Percentiles rank a stretch among this genome's conserved stretches.
Evolutionary conservation across 768 basidiomycete species (phyloP).

Genomic region (Phaeolepiota aurea): DNA sequence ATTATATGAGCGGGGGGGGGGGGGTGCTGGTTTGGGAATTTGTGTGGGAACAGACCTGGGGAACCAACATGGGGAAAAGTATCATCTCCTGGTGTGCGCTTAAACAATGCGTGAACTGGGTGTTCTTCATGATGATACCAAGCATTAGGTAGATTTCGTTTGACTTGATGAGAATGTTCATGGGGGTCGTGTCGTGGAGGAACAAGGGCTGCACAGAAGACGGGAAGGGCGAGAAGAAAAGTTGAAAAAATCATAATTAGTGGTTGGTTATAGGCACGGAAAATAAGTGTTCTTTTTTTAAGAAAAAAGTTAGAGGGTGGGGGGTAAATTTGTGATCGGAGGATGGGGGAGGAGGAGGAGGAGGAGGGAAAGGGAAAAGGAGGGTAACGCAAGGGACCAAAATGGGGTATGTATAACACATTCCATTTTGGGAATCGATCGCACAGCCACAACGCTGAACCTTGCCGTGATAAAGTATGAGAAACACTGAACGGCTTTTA

Average conservation of each 20-base stretch:
- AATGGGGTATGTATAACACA: too few relatives aligned
- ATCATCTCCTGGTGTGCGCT: slow-evolving; percentile 43
- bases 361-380: slow-evolving; percentile 2
- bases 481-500: too few relatives aligned
- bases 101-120: slow-evolving; percentile 55
- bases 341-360: slow-evolving; percentile 1
- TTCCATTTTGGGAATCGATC: too few relatives aligned
- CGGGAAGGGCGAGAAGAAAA: slow-evolving; percentile 15
- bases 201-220: slow-evolving; percentile 12
- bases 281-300: too few relatives aligned
- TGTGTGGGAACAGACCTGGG: slow-evolving; percentile 25
- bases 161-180: slow-evolving; percentile 19
- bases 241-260: slow-evolving; percentile 15
- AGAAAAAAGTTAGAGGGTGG: background rate
- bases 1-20: background rate
- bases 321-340: background rate
- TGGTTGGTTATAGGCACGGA: background rate
- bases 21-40: background rate
- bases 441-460: too few relatives aligned
- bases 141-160: slow-evolving; percentile 21
- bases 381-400: background rate
- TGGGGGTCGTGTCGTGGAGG: slow-evolving; percentile 14
- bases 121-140: slow-evolving; percentile 65
- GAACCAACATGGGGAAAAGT: slow-evolving; percentile 53
- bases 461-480: too few relatives aligned